Evolutionary conservation across 495 filamentous ascomycete species (phyloP), one percentile per base, ranked within the genome.

Genomic region (Schizothecium vesticola): DNA sequence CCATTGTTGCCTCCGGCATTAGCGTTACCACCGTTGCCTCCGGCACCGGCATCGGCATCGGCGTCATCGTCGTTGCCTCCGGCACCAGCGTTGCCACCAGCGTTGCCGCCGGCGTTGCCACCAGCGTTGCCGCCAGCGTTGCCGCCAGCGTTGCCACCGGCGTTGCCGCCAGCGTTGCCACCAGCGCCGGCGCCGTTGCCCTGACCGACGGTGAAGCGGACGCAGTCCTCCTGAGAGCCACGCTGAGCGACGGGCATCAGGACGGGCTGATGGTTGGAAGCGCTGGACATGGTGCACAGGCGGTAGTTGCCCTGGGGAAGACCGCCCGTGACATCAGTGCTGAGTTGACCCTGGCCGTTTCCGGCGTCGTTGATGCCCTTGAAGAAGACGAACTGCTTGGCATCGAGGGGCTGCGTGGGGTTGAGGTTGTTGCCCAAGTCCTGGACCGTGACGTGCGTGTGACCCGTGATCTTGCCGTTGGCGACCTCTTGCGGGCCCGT

Each of bases 221-320:
- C 82, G 77, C 90, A 92, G 72, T 92, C 90, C 71, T 92, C 90
- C 72, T 91, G 86, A 31, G 87, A 78, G 73, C 90, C 90, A 76
- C 90, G 87, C 78, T 91, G 89, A 64, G 89, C 89, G 59, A 92
- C 87, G 56, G 90, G 90, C 90, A 92, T 92, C 33, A 90, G 74
- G 13, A 91, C 90, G 61, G 90, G 90, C 78, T 92, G 90, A 79
- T 92, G 90, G 79, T 91, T 92, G 66, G 83, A 81, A n/a, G 90
- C 80, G 57, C 84, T 80, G 36, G 84, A 83, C 85, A 92, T 87
- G 68, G 90, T 90, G 82, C 90, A 92, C 33, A 91, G 84, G 71
- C 90, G 87, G 78, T 90, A 92, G 80, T 85, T 84, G 5, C 90
- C 90, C 56, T 80, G 81, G 3, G 87, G 86, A 25, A 92, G 85